These are phyloP conservation scores for Isatis lusitanica DNA, from an alignment of 441 rosid genomes.

Conservation along the genomic window DNA sequence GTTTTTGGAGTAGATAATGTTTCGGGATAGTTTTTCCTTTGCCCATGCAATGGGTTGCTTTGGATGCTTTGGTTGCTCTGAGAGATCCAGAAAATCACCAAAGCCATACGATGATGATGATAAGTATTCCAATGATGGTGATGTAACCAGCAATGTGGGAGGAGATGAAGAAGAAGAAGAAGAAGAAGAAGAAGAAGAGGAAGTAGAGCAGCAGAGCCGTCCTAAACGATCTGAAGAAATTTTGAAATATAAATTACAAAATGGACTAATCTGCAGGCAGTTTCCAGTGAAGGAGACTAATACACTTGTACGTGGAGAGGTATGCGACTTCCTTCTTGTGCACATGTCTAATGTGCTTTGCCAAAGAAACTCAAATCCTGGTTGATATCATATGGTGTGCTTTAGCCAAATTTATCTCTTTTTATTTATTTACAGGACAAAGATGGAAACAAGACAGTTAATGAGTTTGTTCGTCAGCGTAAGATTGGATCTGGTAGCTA, in stretches of 20 bases:
- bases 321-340: slow-evolving; percentile 19
- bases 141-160: slow-evolving; percentile 48
- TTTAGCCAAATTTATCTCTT: neutral
- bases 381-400: neutral
- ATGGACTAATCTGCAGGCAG: slow-evolving; percentile 81
- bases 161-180: too few species aligned
- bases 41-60: slow-evolving; percentile 76
- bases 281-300: slow-evolving; percentile 84
- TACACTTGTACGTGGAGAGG: slow-evolving; percentile 79
- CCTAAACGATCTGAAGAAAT: slow-evolving; percentile 71
- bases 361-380: neutral
- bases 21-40: slow-evolving; percentile 51
- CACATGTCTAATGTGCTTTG: neutral
- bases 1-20: slow-evolving; percentile 45
- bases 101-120: slow-evolving; percentile 50
- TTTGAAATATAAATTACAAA: slow-evolving; percentile 59
- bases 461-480: slow-evolving; percentile 70
- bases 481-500: slow-evolving; percentile 95
- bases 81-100: slow-evolving; percentile 50
- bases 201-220: slow-evolving; percentile 49
- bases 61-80: slow-evolving; percentile 84
- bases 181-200: slow-evolving; percentile 38
- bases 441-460: slow-evolving; percentile 76
- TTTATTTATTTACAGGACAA: slow-evolving; percentile 60
- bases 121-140: slow-evolving; percentile 52